Base-by-base conservation (phyloP, 192 early-diverging fungal species). In the Mycoemilia scoparia region DNA sequence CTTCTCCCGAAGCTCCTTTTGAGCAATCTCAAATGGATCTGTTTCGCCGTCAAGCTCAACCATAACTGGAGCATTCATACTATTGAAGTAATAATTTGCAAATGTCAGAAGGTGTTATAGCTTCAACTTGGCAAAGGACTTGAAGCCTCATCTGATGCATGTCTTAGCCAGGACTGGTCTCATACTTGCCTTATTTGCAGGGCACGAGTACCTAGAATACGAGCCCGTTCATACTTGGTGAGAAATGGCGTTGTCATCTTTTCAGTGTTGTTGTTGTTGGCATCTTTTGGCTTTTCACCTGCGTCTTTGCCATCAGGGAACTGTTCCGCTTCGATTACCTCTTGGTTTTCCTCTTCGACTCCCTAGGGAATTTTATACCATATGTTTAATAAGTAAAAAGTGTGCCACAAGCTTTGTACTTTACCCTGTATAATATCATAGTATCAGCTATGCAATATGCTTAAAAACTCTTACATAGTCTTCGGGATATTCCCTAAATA, bases 61-160 rank as follows among this genome's bases (percentile, higher is more conserved):
- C 67, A 91, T 76, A n/a, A 90, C 80, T 14, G 89, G 93, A n/a
- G 93, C 93, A 57, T 90, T 97, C 79, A 97, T 87, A 64, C 77
- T 82, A n/a, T n/a, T n/a, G n/a, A 20, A n/a, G n/a, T n/a, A n/a
- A n/a, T n/a, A n/a, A n/a, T n/a, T n/a, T n/a, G n/a, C n/a, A n/a
- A 20, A 8, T 21, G 7, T 27, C 25, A 25, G 36, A 29, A 29
- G 15, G 13, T 50, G 12, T 16, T 12, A 38, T 23, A 34, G 2
- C 15, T 24, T 25, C 2, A 2, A 25, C 22, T 2, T 34, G 6
- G 24, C 10, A 24, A 15, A 37, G 20, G n/a, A 21, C 28, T 12
- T 16, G 27, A 7, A 30, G 40, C n/a, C n/a, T n/a, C n/a, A n/a
- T n/a, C n/a, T n/a, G n/a, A n/a, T n/a, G n/a, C n/a, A n/a, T n/a